Base-by-base conservation (phyloP, 2,329 filamentous ascomycete genomes). In the Fusarium verticillioides region DNA sequence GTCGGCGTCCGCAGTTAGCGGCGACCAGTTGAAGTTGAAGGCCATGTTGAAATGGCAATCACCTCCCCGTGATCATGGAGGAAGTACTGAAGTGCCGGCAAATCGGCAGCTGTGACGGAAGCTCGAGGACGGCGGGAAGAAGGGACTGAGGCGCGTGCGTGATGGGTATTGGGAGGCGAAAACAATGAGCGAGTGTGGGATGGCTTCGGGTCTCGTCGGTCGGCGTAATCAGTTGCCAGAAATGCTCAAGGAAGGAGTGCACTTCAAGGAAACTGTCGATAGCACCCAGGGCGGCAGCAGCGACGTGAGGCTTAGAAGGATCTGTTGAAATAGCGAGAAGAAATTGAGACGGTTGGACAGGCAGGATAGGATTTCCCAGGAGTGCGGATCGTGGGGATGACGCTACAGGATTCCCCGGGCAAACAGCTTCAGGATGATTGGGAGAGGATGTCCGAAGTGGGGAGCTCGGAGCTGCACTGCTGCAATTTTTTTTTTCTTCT, bases 1-100 rank as follows among this genome's bases (percentile, higher is more conserved):
- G 78, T 91, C 90, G 79, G 94, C 96, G 86, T 98, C 96, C 81
- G 96, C 96, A 85, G 97, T 96, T 75, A 99, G 89, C 81, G 96
- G 96, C 89, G 95, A 97, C 96, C 96, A 99, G 94, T 98, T 98
- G 93, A 99, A 99, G 88, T 98, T 98, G 93, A 99, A 99, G 78
- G 96, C 96, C 96, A 99, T 99, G 84, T 85, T 87, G 83, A 84
- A 83, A 85, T 85, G 84, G 84, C 85, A 73, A 75, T 79, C 75
- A 78, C 75, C 60, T 76, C 76, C 76, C 78, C 78, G 78, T 73
- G 68, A 79, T 77, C 82, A 84, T 84, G 75, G 73, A 77, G 74
- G 59, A 71, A 67, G 70, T 58, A 69, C 66, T 47, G 59, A 73
- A 70, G 74, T 60, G 76, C 77, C 72, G 73, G 72, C 60, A 57